These are phyloP conservation scores for Didymella lethalis DNA, from an alignment of 2,329 filamentous ascomycete species.

Conservation along the genomic window DNA sequence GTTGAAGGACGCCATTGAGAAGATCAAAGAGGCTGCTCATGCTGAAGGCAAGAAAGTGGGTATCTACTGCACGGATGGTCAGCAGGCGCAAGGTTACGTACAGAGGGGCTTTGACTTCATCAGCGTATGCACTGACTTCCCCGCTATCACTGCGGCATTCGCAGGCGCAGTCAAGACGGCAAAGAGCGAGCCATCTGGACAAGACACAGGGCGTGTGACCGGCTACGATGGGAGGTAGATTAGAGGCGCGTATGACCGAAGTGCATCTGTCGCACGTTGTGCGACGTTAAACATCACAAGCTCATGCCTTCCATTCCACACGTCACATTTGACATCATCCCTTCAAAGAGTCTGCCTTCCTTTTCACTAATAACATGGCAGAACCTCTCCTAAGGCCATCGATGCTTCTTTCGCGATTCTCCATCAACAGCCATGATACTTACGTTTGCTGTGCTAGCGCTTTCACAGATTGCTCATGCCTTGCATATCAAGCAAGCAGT, in stretches of 20 bases:
- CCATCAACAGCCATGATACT: background rate
- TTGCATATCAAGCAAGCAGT: background rate
- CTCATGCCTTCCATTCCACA: constrained; percentile 10
- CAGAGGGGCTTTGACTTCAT: constrained; percentile 65
- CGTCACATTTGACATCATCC: constrained; percentile 10
- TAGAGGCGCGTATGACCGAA: constrained; percentile 1
- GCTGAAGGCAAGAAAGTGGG: constrained; percentile 62
- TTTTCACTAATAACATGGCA: background rate
- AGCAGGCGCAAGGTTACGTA: constrained; percentile 60
- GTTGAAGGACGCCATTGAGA: constrained; percentile 60
- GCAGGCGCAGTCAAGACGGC: constrained; percentile 45
- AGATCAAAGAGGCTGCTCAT: constrained; percentile 60
- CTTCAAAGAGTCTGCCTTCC: background rate
- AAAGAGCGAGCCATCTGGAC: constrained; percentile 33
- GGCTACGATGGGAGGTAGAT: constrained; percentile 34
- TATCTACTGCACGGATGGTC: constrained; percentile 63
- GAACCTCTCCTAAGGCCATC: background rate
- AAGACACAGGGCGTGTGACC: constrained; percentile 23
- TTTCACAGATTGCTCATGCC: background rate
- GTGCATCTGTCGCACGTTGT: constrained; percentile 8
- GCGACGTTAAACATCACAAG: constrained; percentile 10
- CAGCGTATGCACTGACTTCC: constrained; percentile 56
- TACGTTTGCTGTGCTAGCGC: background rate
- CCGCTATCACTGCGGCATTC: constrained; percentile 55
- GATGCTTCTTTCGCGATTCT: background rate